Evolutionary conservation across 2,329 filamentous ascomycete genomes (phyloP).

Genomic region (Calonectria pseudoturangicola): DNA sequence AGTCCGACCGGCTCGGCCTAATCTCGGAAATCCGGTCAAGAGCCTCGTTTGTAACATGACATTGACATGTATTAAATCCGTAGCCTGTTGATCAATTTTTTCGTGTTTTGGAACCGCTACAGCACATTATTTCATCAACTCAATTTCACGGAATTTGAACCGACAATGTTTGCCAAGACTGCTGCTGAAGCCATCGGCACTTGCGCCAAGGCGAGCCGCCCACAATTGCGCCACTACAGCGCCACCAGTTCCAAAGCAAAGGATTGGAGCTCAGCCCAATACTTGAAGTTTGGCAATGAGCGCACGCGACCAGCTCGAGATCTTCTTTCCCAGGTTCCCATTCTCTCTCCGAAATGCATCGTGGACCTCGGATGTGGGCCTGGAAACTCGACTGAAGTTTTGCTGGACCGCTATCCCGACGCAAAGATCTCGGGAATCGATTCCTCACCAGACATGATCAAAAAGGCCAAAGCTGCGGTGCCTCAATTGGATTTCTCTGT

Average conservation of each 20-base stretch:
- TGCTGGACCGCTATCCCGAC: slow-evolving; percentile 67
- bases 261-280: slow-evolving; percentile 73
- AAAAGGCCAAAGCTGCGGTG: slow-evolving; percentile 63
- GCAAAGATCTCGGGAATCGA: slow-evolving; percentile 72
- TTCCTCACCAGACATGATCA: slow-evolving; percentile 73
- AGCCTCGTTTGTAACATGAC: not conserved
- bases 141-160: not conserved
- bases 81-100: not conserved
- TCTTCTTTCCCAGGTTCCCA: slow-evolving; percentile 68
- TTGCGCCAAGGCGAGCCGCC: not conserved
- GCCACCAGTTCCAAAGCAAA: slow-evolving; percentile 42
- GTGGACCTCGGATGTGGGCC: slow-evolving; percentile 77
- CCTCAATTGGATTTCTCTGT: slow-evolving; percentile 66
- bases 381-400: slow-evolving; percentile 73
- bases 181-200: not conserved
- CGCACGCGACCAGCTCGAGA: slow-evolving; percentile 73
- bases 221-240: slow-evolving; percentile 4
- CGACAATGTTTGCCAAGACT: slow-evolving; percentile 7
- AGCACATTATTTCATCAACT: not conserved
- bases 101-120: not conserved
- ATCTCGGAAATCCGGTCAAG: slow-evolving; percentile 23
- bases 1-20: slow-evolving; percentile 26
- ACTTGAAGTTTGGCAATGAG: slow-evolving; percentile 72
- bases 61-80: not conserved
- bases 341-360: slow-evolving; percentile 64